Base-by-base conservation (phyloP, 208 protist species). In the Porcisia hertigi region DNA sequence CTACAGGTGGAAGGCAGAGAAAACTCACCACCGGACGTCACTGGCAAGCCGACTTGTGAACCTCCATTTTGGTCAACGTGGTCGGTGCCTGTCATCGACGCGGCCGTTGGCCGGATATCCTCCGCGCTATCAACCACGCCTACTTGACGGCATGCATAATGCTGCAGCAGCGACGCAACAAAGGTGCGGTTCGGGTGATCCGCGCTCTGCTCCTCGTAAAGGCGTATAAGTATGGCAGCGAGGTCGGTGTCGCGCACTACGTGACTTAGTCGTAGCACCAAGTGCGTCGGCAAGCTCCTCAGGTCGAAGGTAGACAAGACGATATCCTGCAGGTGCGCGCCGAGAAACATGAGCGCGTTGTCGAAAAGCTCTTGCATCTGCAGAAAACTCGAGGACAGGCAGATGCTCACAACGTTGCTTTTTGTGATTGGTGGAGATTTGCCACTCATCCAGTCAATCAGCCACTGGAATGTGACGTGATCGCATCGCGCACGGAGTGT, bases 401-500 rank as follows among this genome's bases (percentile, higher is more conserved):
- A 77, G 34, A 96, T 75, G 23, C 86, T 94, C 16, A 94, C 88
- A 53, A 84, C 87, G 71, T 93, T 96, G 34, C 70, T 36, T 14
- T 66, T 71, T 1, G 86, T 90, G 59, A 95, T 70, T 39, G 69
- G 60, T 1, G 81, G 85, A n/a, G 75, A 36, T 25, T 86, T 80
- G 6, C 79, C 88, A 41, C 60, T 66, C 49, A 94, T 58, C 81
- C 89, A 92, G 36, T 79, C 53, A 62, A 96, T 75, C n/a, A 96
- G 76, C 89, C 92, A 96, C 18, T 85, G 71, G 71, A 96, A 96
- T 14, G 90, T 88, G 58, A 55, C 55, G 62, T 92, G 73, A 16
- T 93, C 88, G 71, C 92, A 96, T 67, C 89, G 92, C 9, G 90
- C 92, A 54, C 85, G 84, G 1, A 95, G 73, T 34, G 81, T 80